These are phyloP conservation scores for Triglochin maritima DNA, from an alignment of 106 monocot genomes.

Conservation along the genomic window DNA sequence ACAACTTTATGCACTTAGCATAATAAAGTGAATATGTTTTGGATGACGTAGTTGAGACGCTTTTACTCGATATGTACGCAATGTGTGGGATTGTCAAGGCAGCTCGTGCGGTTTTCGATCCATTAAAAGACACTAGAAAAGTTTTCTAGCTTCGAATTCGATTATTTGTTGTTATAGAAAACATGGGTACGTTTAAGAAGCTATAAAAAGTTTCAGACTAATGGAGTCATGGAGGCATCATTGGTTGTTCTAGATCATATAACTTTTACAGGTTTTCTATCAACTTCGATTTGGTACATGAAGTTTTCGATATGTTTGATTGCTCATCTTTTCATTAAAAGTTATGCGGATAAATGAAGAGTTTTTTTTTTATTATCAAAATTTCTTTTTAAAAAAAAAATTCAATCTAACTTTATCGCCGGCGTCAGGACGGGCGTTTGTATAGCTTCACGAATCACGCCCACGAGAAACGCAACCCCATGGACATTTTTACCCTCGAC, in stretches of 20 bases:
- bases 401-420: no score
- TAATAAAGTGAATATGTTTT: slow-evolving; percentile 14
- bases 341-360: no score
- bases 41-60: slow-evolving; percentile 19
- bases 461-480: no score
- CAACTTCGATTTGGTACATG: slow-evolving; percentile 34
- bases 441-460: no score
- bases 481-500: no score
- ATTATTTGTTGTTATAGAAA: slow-evolving; percentile 41
- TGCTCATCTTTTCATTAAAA: no score
- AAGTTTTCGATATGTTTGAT: slow-evolving; percentile 1
- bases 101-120: slow-evolving; percentile 17
- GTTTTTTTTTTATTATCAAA: no score
- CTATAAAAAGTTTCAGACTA: slow-evolving; percentile 24
- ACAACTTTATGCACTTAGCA: slow-evolving; percentile 25
- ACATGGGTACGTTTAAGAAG: slow-evolving; percentile 28
- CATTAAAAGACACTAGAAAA: slow-evolving; percentile 1
- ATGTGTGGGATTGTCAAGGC: slow-evolving; percentile 30
- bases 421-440: no score
- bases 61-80: slow-evolving; percentile 35
- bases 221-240: slow-evolving; percentile 30
- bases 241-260: slow-evolving; percentile 21
- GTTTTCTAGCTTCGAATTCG: slow-evolving; percentile 33
- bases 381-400: no score
- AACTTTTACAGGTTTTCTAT: slow-evolving; percentile 37